Percentiles rank a stretch among this genome's conserved stretches.
phyloP scores from a whole-genome alignment of 495 filamentous ascomycete species.

The Bacidia rubella region DNA sequence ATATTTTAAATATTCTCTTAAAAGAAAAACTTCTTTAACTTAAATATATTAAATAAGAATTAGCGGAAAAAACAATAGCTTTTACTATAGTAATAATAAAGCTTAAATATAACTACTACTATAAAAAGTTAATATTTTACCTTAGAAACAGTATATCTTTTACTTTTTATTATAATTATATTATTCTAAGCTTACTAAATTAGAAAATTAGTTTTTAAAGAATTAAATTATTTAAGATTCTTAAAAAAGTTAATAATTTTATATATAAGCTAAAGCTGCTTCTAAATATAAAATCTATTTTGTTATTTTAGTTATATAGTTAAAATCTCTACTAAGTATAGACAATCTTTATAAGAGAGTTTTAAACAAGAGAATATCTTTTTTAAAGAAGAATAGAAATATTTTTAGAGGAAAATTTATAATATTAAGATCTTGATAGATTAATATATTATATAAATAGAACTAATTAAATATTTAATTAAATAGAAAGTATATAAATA shows the following conservation, averaged over 20 bases:
- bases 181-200: background rate
- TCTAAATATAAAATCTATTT: background rate
- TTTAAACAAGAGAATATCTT: background rate
- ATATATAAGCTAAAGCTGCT: background rate
- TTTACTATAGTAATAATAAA: too few species aligned
- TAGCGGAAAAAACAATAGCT: too few species aligned
- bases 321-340: background rate
- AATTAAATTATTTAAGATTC: background rate
- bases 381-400: background rate
- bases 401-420: background rate
- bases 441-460: background rate
- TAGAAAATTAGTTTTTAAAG: slow-evolving; percentile 16
- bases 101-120: background rate
- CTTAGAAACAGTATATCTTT: background rate
- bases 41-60: too few species aligned
- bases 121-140: background rate
- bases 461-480: too few species aligned
- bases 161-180: background rate
- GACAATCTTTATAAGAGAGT: background rate
- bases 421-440: background rate
- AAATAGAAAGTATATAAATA: too few species aligned
- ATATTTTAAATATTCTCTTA: too few species aligned
- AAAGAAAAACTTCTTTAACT: too few species aligned
- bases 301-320: background rate
- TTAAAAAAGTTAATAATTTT: background rate